phyloP scores from a whole-genome alignment of 352 stramenopile genomes.

The Pilasporangium apinafurcum region DNA sequence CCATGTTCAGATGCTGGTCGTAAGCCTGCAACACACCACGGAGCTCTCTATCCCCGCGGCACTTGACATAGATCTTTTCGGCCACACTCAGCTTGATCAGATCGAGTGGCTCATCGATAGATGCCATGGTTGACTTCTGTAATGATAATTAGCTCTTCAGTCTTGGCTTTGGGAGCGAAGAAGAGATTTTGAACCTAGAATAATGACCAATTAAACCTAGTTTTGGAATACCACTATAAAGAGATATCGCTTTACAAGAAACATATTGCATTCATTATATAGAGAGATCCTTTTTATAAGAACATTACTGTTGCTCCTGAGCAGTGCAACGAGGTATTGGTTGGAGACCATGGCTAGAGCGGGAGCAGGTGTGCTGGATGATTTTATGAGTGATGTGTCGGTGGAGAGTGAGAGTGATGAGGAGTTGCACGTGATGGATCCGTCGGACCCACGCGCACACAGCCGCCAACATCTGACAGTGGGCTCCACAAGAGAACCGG shows the following conservation, averaged over 20 bases:
- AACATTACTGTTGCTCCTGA: too few relatives aligned
- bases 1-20: slow-evolving; percentile 99
- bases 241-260: slow-evolving; percentile 8
- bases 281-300: too few relatives aligned
- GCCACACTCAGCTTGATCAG: slow-evolving; percentile 98
- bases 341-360: slow-evolving; percentile 22
- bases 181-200: too few relatives aligned
- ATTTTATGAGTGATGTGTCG: slow-evolving; percentile 15
- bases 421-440: slow-evolving; percentile 60
- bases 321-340: too few relatives aligned
- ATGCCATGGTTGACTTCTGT: slow-evolving; percentile 44
- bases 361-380: slow-evolving; percentile 18
- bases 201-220: slow-evolving; percentile 7
- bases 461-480: slow-evolving; percentile 18
- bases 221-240: slow-evolving; percentile 11
- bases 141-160: too few relatives aligned
- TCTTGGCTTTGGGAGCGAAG: too few relatives aligned
- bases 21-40: slow-evolving; percentile 97
- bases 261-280: too few relatives aligned
- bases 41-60: slow-evolving; percentile 95
- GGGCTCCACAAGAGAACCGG: background rate
- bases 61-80: slow-evolving; percentile 99
- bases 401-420: slow-evolving; percentile 40
- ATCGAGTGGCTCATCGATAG: slow-evolving; percentile 96
- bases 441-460: slow-evolving; percentile 69